Evolutionary conservation across 148 eudicot genomes (phyloP).

Genomic region (Vaccinium corymbosum): DNA sequence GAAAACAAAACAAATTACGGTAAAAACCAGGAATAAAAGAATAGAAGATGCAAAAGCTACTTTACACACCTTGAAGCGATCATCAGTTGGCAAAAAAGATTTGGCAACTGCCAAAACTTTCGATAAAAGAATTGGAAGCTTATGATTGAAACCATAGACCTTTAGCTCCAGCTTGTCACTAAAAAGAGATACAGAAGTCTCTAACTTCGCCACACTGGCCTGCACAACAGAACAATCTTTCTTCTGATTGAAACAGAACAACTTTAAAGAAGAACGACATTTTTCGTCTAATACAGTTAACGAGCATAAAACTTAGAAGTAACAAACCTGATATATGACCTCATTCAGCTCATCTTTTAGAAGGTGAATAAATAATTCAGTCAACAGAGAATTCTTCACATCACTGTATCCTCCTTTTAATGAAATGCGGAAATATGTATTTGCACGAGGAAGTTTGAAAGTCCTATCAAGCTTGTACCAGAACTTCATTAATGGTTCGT

Average conservation of each 20-base stretch:
- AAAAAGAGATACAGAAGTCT: conserved; percentile 75
- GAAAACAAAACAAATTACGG: neutral
- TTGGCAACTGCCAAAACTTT: conserved; percentile 66
- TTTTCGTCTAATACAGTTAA: neutral
- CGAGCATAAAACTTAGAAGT: neutral
- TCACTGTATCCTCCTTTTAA: conserved; percentile 65
- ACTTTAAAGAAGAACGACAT: neutral
- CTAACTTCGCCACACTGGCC: conserved; percentile 95
- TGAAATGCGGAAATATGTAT: conserved; percentile 83
- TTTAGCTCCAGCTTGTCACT: conserved; percentile 87
- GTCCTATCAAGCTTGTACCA: conserved; percentile 93
- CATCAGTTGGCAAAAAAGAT: conserved; percentile 69
- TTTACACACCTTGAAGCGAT: conserved; percentile 74
- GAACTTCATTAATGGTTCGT: conserved; percentile 70
- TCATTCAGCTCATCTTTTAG: conserved; percentile 96
- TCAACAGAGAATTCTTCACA: conserved; percentile 66
- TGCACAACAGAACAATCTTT: conserved; percentile 31
- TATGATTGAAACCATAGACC: conserved; percentile 92
- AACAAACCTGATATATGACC: conserved; percentile 75
- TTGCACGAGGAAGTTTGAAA: conserved; percentile 92
- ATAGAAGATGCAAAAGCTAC: neutral
- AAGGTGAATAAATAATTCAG: conserved; percentile 77
- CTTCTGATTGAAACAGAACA: neutral
- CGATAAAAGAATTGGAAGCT: conserved; percentile 73
- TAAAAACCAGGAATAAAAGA: neutral